These are phyloP conservation scores for Kondoa malvinella DNA, from an alignment of 768 basidiomycete species.

Conservation along the genomic window DNA sequence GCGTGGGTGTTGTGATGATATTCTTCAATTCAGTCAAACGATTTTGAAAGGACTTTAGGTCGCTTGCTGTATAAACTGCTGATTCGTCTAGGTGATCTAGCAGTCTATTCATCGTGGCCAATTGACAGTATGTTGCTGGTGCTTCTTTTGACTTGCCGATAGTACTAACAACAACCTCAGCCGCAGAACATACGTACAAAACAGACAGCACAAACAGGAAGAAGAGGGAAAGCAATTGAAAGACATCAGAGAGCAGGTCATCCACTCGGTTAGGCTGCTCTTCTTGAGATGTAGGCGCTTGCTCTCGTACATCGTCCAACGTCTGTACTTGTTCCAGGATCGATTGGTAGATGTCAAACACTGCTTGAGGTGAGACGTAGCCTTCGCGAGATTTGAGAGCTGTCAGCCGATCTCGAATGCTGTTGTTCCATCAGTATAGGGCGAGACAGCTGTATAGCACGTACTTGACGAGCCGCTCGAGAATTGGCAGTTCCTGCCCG, in stretches of 20 bases:
- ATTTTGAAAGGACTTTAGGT: constrained; percentile 70
- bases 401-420: constrained; percentile 86
- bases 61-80: constrained; percentile 76
- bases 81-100: constrained; percentile 46
- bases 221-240: constrained; percentile 76
- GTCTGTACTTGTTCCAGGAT: constrained; percentile 59
- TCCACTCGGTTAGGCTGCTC: constrained; percentile 56
- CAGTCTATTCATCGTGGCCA: constrained; percentile 58
- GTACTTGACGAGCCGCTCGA: constrained; percentile 1
- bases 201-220: constrained; percentile 41
- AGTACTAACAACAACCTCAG: constrained; percentile 28
- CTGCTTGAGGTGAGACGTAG: constrained; percentile 84
- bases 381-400: constrained; percentile 66
- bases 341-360: constrained; percentile 75
- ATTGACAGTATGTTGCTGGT: constrained; percentile 87
- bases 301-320: constrained; percentile 22
- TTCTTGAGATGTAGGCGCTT: not conserved
- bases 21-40: constrained; percentile 64
- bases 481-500: not conserved
- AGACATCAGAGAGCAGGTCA: constrained; percentile 88
- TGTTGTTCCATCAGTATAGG: constrained; percentile 29
- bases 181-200: not conserved
- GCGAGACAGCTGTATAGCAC: not conserved
- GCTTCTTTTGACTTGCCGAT: constrained; percentile 90
- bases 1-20: constrained; percentile 59